Conservation (phyloP, 73 alveolate species). For the Symbiodinium pilosum region DNA sequence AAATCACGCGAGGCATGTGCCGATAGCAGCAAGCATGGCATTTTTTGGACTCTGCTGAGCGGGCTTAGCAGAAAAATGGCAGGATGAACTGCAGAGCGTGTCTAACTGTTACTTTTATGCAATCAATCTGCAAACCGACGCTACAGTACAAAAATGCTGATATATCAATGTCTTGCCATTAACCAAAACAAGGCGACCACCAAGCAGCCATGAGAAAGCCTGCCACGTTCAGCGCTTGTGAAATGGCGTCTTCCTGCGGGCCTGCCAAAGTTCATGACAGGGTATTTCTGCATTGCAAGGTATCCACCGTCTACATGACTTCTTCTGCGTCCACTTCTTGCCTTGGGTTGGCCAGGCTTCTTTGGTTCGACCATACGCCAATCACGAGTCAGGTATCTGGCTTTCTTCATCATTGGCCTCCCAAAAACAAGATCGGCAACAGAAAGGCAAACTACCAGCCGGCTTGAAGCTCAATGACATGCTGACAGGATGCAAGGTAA, state of each 20-base stretch:
- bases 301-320: background rate
- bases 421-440: too few relatives aligned
- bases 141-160: too few relatives aligned
- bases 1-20: too few relatives aligned
- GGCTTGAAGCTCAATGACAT: background rate
- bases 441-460: background rate
- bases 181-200: too few relatives aligned
- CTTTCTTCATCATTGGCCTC: conserved; percentile 93
- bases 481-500: background rate
- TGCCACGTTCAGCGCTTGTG: conserved; percentile 88
- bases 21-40: too few relatives aligned
- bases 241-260: conserved; percentile 93
- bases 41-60: too few relatives aligned
- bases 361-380: conserved; percentile 92
- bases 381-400: conserved; percentile 85
- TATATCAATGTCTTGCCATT: too few relatives aligned
- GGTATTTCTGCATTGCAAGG: background rate
- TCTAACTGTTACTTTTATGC: too few relatives aligned
- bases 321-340: too few relatives aligned
- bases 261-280: background rate
- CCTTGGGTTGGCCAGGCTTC: conserved; percentile 92
- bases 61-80: too few relatives aligned
- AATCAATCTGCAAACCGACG: too few relatives aligned
- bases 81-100: too few relatives aligned
- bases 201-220: background rate